Evolutionary conservation across 2,329 filamentous ascomycete species (phyloP).

Genomic region (Zalaria obscura): DNA sequence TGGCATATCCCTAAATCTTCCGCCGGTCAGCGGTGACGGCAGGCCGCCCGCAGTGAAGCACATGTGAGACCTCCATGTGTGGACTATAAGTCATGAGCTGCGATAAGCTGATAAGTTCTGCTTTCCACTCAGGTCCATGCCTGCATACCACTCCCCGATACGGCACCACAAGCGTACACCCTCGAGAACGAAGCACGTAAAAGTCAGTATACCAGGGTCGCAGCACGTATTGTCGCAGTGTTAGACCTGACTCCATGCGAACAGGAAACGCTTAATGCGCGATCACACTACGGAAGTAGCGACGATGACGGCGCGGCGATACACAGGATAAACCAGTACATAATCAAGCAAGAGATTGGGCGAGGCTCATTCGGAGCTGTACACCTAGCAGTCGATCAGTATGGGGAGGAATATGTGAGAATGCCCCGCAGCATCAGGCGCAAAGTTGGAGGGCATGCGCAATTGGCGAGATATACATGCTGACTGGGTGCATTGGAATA

Average conservation of each 20-base stretch:
- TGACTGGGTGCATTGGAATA: conserved; percentile 22
- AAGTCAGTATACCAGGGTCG: conserved; percentile 35
- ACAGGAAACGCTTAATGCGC: conserved; percentile 83
- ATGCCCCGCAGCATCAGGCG: conserved; percentile 8
- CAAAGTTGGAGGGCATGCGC: background rate
- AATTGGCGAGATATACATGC: background rate
- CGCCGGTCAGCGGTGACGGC: conserved; percentile 19
- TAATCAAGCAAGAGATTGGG: conserved; percentile 91
- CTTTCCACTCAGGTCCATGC: conserved; percentile 33
- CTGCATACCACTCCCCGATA: conserved; percentile 47
- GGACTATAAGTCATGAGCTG: background rate
- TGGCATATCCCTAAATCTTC: conserved; percentile 33
- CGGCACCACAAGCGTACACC: conserved; percentile 50
- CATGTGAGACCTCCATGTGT: conserved; percentile 26
- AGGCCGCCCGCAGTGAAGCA: conserved; percentile 33
- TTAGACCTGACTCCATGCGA: conserved; percentile 3
- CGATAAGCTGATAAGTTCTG: conserved; percentile 5
- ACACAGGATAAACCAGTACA: conserved; percentile 88
- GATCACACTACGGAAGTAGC: conserved; percentile 73
- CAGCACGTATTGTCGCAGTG: background rate
- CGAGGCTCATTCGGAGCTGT: conserved; percentile 90
- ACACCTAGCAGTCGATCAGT: conserved; percentile 79
- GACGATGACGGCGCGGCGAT: conserved; percentile 68
- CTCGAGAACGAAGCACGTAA: conserved; percentile 47
- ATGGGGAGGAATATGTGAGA: conserved; percentile 81